Evolutionary conservation across 2,329 filamentous ascomycete genomes (phyloP).

Genomic region (Colletotrichum costaricense): DNA sequence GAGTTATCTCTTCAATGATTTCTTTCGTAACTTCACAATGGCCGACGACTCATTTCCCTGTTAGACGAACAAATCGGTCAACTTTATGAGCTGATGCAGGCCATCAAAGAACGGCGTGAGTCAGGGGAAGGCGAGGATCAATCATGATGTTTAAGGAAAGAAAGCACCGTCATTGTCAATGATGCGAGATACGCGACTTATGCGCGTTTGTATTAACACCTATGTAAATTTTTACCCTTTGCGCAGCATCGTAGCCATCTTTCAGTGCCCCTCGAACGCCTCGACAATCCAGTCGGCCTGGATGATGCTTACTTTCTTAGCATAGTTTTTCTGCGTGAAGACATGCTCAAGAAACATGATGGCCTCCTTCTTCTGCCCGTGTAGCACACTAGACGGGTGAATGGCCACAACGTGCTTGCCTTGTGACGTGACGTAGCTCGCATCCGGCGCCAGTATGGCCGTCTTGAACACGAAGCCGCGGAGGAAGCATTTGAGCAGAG

Average conservation of each 20-base stretch:
- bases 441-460: constrained; percentile 69
- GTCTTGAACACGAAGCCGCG: constrained; percentile 71
- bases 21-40: not conserved
- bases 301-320: constrained; percentile 72
- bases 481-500: constrained; percentile 71
- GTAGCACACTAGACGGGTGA: constrained; percentile 72
- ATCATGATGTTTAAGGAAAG: constrained; percentile 34
- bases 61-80: constrained; percentile 93
- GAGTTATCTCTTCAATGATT: constrained; percentile 44
- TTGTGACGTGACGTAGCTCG: constrained; percentile 69
- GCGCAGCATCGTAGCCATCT: not conserved
- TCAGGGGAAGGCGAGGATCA: constrained; percentile 40
- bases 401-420: constrained; percentile 71
- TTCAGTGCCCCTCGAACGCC: constrained; percentile 48
- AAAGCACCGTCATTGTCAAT: not conserved
- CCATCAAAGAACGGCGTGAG: constrained; percentile 66
- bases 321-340: constrained; percentile 74
- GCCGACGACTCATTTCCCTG: not conserved
- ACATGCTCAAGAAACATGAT: constrained; percentile 78
- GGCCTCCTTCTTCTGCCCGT: constrained; percentile 72
- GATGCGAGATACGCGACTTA: fast-evolving
- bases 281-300: constrained; percentile 70
- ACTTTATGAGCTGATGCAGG: constrained; percentile 92
- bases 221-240: too few relatives aligned
- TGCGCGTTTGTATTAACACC: not conserved